These are phyloP conservation scores for Pistacia vera DNA, from an alignment of 345 rosid genomes.

Conservation along the genomic window DNA sequence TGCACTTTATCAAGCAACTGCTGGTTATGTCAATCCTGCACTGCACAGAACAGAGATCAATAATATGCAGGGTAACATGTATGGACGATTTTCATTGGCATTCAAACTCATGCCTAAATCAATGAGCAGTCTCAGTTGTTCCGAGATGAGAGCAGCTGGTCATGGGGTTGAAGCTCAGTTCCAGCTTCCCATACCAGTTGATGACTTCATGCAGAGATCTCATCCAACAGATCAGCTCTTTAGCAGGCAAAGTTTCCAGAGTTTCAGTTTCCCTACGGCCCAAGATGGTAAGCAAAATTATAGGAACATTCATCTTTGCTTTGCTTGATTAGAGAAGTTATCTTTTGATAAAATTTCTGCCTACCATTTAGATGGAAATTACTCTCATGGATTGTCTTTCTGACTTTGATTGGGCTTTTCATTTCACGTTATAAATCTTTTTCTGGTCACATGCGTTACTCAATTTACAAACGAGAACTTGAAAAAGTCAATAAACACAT, in stretches of 20 bases:
- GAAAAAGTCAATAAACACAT: neutral
- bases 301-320: neutral
- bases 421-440: neutral
- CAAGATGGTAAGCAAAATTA: constrained; percentile 66
- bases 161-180: constrained; percentile 98
- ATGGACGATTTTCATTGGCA: constrained; percentile 80
- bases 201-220: constrained; percentile 97
- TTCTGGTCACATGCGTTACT: neutral
- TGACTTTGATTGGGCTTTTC: neutral
- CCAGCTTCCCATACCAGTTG: constrained; percentile 86
- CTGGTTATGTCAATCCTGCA: constrained; percentile 83
- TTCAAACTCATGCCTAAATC: constrained; percentile 97
- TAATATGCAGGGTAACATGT: constrained; percentile 61
- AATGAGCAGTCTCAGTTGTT: constrained; percentile 85
- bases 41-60: constrained; percentile 68
- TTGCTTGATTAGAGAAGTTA: constrained; percentile 1
- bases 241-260: constrained; percentile 62
- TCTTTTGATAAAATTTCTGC: neutral
- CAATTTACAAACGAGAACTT: neutral
- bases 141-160: constrained; percentile 98
- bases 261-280: constrained; percentile 58
- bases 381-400: neutral
- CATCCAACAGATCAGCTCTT: constrained; percentile 76
- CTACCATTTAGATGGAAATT: neutral
- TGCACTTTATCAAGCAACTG: constrained; percentile 93